A percentile compares a stretch with the other conserved stretches of the same genome.
Evolutionary conservation across 352 stramenopile genomes (phyloP).

Genomic region (Phytophthora meadii): DNA sequence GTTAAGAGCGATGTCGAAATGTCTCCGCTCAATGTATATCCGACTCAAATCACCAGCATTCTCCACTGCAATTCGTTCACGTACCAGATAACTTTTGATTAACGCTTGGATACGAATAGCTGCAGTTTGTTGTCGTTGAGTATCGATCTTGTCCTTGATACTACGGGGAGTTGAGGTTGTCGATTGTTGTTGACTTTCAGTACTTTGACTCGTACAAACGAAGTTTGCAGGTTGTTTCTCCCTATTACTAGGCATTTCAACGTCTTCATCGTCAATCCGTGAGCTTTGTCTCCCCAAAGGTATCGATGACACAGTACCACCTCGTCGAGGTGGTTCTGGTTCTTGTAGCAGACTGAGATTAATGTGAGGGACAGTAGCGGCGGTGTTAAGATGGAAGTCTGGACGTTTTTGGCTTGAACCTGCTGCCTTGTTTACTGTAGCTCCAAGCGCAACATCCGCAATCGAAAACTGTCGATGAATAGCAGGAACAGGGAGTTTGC

Average conservation of each 20-base stretch:
- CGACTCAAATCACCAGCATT: slow-evolving; percentile 56
- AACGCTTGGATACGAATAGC: slow-evolving; percentile 49
- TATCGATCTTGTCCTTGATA: slow-evolving; percentile 1
- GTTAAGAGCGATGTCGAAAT: slow-evolving; percentile 51
- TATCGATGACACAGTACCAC: slow-evolving; percentile 25
- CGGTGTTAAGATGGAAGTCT: slow-evolving; percentile 14
- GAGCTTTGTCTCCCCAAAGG: slow-evolving; percentile 1
- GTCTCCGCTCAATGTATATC: slow-evolving; percentile 66
- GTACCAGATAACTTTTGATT: slow-evolving; percentile 36
- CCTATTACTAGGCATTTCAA: slow-evolving; percentile 2
- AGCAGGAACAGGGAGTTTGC: neutral
- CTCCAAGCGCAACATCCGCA: slow-evolving; percentile 16
- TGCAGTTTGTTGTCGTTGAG: slow-evolving; percentile 22
- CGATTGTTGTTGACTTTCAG: neutral
- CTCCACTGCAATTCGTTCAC: slow-evolving; percentile 27
- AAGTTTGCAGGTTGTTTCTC: neutral
- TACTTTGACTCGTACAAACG: neutral
- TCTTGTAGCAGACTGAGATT: slow-evolving; percentile 14
- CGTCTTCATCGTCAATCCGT: slow-evolving; percentile 20
- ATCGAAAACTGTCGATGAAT: slow-evolving; percentile 13
- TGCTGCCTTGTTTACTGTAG: slow-evolving; percentile 13
- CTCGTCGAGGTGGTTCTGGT: slow-evolving; percentile 16
- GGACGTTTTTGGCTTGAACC: slow-evolving; percentile 3
- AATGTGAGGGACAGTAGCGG: slow-evolving; percentile 22
- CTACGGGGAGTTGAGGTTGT: slow-evolving; percentile 3